A percentile compares a stretch with the other conserved stretches of the same genome.
phyloP scores from a whole-genome alignment of 306 rosid species.

The Crataegus laevigata region DNA sequence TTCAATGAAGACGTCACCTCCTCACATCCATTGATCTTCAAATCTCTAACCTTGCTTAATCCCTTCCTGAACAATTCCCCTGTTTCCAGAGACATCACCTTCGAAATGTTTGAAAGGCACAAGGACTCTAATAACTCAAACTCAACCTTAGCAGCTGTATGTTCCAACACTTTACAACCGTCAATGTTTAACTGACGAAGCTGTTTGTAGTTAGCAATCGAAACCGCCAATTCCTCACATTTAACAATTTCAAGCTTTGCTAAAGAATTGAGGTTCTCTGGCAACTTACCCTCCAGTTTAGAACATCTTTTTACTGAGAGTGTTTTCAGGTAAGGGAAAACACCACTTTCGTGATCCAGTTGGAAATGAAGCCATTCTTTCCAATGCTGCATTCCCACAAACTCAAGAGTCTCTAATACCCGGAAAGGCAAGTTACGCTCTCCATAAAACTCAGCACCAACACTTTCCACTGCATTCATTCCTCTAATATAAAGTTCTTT shows the following conservation, averaged over 20 bases:
- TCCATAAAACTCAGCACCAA: conserved; percentile 11
- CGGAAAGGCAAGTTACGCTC: background rate
- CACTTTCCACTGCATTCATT: background rate
- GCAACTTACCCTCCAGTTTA: background rate
- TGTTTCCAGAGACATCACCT: background rate
- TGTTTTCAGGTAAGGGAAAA: background rate
- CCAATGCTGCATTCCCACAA: background rate
- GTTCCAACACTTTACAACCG: background rate
- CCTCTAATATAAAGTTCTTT: background rate
- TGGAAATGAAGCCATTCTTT: background rate
- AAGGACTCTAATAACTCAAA: background rate
- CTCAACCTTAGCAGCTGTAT: background rate
- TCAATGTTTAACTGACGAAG: background rate
- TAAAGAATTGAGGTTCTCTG: background rate
- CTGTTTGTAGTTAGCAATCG: background rate
- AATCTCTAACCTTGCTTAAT: background rate
- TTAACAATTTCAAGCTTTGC: background rate
- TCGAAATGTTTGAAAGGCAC: rapidly evolving
- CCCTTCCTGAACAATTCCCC: background rate
- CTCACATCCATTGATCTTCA: background rate
- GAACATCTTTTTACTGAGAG: background rate
- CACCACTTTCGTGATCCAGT: background rate
- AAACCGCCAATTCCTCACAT: background rate
- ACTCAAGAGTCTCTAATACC: background rate
- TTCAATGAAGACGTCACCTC: too few species aligned